Evolutionary conservation across 2,329 filamentous ascomycete genomes (phyloP), one percentile per base, ranked within the genome.

Genomic region (Boeremia exigua): DNA sequence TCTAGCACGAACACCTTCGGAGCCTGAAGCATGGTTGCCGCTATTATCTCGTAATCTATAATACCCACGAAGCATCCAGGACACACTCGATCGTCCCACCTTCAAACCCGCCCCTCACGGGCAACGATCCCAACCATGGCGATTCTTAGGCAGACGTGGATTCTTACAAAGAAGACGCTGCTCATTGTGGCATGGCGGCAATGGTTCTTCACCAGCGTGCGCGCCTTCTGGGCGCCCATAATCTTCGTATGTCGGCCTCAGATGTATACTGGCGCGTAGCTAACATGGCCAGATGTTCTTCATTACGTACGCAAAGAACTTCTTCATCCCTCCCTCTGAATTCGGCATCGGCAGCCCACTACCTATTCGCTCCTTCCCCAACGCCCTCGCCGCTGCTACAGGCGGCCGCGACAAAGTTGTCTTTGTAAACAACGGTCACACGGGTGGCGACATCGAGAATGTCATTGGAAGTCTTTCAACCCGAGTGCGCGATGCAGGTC

Each of bases 281-380:
- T 67, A 33, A 71, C 52, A 32, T 36, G 36, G 32, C 34, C 37
- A 75, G 74, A 78, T 80, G 74, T 79, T 79, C 68, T 77, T 77
- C 63, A 83, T 83, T 42, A 79, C 79, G 48, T 94, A 89, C 73
- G 88, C 91, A 14, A 88, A 90, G 64, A 93, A 93, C 72, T 85
- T 96, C 60, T 94, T 96, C 67, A 84, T 93, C 3, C 88, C 91
- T 1, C 88, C 90, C 1, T 88, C 89, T 0, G 78, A 82, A 3
- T 96, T 84, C 67, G 93, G 93, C 39, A 86, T 96, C 61, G 89
- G 88, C 39, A 71, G 80, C 0, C 74, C 86, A 0, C 79, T 77
- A 6, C 81, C 86, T 0, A 77, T 96, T 58, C 84, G 87, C 56
- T 83, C 84, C 10, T 81, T 96, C 15, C 68, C 80, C 30, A 78